Percentiles rank a stretch among this genome's conserved stretches.
Evolutionary conservation across 1,284 basidiomycete genomes (phyloP).

Genomic region (Puccinia triticina): DNA sequence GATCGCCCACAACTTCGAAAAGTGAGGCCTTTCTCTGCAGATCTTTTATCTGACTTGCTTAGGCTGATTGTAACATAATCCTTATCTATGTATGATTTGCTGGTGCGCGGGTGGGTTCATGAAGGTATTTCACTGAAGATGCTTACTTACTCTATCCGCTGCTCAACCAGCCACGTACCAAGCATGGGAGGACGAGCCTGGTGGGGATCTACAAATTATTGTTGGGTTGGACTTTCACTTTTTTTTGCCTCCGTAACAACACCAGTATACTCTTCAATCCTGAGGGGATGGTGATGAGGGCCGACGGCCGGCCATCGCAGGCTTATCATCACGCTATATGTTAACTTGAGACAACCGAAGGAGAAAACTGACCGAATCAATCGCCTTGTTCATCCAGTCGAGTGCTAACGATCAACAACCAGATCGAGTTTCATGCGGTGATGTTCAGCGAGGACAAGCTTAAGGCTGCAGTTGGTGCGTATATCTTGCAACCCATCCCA

Average conservation of each 20-base stretch:
- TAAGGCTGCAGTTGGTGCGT: conserved; percentile 17
- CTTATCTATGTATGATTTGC: too few species aligned
- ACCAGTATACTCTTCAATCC: not conserved
- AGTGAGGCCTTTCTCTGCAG: conserved; percentile 16
- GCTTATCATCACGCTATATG: too few species aligned
- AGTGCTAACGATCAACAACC: conserved; percentile 29
- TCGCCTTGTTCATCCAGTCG: conserved; percentile 7
- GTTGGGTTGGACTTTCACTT: not conserved
- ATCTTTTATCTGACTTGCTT: not conserved
- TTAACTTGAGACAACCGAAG: too few species aligned
- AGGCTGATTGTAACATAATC: not conserved
- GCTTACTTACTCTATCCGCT: conserved; percentile 30
- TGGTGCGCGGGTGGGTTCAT: too few species aligned
- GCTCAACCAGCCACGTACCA: conserved; percentile 28
- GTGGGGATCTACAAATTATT: conserved; percentile 43
- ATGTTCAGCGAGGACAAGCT: conserved; percentile 45
- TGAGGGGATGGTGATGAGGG: not conserved
- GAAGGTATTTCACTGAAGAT: conserved; percentile 49
- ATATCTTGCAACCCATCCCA: not conserved
- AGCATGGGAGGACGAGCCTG: conserved; percentile 29
- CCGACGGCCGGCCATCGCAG: too few species aligned
- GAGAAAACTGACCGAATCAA: not conserved
- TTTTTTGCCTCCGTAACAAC: not conserved
- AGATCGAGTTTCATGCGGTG: conserved; percentile 41
- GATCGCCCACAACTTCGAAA: conserved; percentile 36